These are phyloP conservation scores for Pochonia chlamydosporia DNA, from an alignment of 2,329 filamentous ascomycete species.

Conservation along the genomic window DNA sequence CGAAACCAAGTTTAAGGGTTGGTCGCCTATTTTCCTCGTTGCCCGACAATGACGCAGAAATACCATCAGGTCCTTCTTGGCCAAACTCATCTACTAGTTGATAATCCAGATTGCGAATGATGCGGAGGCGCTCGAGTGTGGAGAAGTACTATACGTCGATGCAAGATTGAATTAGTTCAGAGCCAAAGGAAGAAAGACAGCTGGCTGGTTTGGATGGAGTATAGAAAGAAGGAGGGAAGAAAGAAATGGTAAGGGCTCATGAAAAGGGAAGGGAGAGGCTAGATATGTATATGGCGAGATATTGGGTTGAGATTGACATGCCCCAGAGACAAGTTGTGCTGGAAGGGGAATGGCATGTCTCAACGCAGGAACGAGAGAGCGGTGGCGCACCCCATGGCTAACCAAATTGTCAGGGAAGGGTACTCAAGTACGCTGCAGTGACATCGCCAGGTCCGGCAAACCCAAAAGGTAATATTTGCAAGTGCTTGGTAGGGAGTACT, in stretches of 20 bases:
- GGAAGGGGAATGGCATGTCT: slow-evolving; percentile 31
- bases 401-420: background rate
- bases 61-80: slow-evolving; percentile 17
- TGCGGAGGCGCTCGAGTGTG: slow-evolving; percentile 62
- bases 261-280: slow-evolving; percentile 1
- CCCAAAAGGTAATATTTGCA: no score
- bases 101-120: slow-evolving; percentile 43
- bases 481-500: no score
- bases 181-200: background rate
- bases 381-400: slow-evolving; percentile 4
- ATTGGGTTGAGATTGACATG: slow-evolving; percentile 5
- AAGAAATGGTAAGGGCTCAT: background rate
- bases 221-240: background rate
- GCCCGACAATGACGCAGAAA: slow-evolving; percentile 13
- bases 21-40: slow-evolving; percentile 7
- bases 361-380: slow-evolving; percentile 28
- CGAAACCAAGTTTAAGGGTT: slow-evolving; percentile 8
- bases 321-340: slow-evolving; percentile 10
- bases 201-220: background rate
- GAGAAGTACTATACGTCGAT: slow-evolving; percentile 58
- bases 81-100: slow-evolving; percentile 20
- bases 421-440: background rate
- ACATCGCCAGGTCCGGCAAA: background rate
- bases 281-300: slow-evolving; percentile 2
- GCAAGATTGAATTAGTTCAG: background rate